A percentile compares a stretch with the other conserved stretches of the same genome.
phyloP scores from a whole-genome alignment of 495 filamentous ascomycete genomes.

The Lophiotrema nucula region DNA sequence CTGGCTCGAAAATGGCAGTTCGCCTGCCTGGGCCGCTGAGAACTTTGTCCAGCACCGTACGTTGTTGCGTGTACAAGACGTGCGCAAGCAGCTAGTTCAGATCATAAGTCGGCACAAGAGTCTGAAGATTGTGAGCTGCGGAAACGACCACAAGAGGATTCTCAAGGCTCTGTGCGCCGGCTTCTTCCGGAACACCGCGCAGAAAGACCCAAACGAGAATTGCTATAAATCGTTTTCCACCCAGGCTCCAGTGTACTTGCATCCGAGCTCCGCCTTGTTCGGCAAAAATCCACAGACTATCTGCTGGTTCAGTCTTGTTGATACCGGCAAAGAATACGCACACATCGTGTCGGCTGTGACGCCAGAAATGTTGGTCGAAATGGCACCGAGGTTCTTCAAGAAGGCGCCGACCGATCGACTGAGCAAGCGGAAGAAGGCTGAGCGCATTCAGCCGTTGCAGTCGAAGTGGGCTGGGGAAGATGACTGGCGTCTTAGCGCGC shows the following conservation, averaged over 20 bases:
- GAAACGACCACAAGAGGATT: slow-evolving; percentile 78
- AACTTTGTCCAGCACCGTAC: slow-evolving; percentile 93
- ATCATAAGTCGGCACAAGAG: slow-evolving; percentile 89
- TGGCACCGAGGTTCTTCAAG: slow-evolving; percentile 96
- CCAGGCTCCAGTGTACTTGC: slow-evolving; percentile 88
- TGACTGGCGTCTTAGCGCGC: slow-evolving; percentile 87
- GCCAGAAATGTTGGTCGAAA: slow-evolving; percentile 85
- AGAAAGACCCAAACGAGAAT: slow-evolving; percentile 91
- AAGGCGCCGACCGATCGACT: slow-evolving; percentile 84
- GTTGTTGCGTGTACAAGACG: slow-evolving; percentile 87
- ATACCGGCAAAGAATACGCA: slow-evolving; percentile 97
- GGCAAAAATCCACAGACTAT: slow-evolving; percentile 94
- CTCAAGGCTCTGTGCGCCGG: slow-evolving; percentile 85
- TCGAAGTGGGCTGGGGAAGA: slow-evolving; percentile 87
- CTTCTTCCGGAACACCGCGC: slow-evolving; percentile 90
- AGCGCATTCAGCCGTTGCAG: slow-evolving; percentile 89
- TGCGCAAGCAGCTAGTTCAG: slow-evolving; percentile 83
- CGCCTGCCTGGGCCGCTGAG: slow-evolving; percentile 90
- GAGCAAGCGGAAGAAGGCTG: slow-evolving; percentile 85
- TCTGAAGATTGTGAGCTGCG: slow-evolving; percentile 80
- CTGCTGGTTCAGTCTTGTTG: slow-evolving; percentile 80
- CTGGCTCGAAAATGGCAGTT: slow-evolving; percentile 82
- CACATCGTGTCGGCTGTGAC: slow-evolving; percentile 86
- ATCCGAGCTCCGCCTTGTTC: slow-evolving; percentile 84
- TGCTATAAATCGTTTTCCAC: slow-evolving; percentile 88